Conservation (phyloP, 495 filamentous ascomycete species). For the Hamigera avellanea region DNA sequence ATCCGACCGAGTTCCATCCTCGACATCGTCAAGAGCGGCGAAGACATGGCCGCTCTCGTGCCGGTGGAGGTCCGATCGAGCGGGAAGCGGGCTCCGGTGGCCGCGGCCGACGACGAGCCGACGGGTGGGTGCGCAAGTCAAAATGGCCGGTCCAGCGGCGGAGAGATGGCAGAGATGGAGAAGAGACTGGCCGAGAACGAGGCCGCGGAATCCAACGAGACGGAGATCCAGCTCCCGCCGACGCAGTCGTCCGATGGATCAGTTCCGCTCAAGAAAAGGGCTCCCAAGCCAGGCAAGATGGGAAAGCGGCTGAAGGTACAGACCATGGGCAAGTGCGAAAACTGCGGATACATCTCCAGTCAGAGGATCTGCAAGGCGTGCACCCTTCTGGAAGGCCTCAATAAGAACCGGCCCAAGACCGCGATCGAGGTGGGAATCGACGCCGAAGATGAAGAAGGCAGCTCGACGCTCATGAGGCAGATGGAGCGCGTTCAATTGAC, state of each 20-base stretch:
- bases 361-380: constrained; percentile 95
- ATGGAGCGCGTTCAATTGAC: constrained; percentile 43
- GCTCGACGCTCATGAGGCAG: constrained; percentile 40
- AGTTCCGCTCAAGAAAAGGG: constrained; percentile 7
- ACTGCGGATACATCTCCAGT: constrained; percentile 91
- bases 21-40: constrained; percentile 87
- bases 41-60: constrained; percentile 88
- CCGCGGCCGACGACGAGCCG: constrained; percentile 45
- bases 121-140: constrained; percentile 65
- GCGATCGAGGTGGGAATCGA: constrained; percentile 47
- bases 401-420: constrained; percentile 78
- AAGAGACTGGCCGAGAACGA: constrained; percentile 61
- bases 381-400: constrained; percentile 76
- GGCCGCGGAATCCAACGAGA: constrained; percentile 50
- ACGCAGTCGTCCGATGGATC: constrained; percentile 1
- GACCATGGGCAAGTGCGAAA: constrained; percentile 70
- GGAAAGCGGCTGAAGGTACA: constrained; percentile 44
- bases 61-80: constrained; percentile 41
- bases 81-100: constrained; percentile 17
- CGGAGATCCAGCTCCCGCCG: constrained; percentile 47
- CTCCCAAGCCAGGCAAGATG: constrained; percentile 7
- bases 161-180: constrained; percentile 93
- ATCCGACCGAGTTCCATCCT: constrained; percentile 88
- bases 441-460: constrained; percentile 42
- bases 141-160: constrained; percentile 57